These are phyloP conservation scores for Aspergillus bombycis DNA, from an alignment of 2,329 filamentous ascomycete genomes.

Conservation along the genomic window DNA sequence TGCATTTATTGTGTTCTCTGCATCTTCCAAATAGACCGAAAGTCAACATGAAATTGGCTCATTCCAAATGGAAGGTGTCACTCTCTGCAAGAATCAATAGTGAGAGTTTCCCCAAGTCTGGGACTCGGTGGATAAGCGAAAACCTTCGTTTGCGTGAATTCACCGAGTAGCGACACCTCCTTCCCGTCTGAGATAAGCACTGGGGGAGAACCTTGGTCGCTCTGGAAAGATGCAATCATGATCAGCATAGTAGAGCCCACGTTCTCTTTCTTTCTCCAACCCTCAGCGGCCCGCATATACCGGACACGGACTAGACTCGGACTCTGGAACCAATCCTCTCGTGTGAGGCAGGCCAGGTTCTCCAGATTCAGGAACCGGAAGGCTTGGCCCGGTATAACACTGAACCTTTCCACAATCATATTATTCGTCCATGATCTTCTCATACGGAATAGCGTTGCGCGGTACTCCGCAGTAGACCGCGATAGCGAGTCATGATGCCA, in stretches of 20 bases:
- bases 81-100: constrained; percentile 7
- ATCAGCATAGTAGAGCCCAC: neutral
- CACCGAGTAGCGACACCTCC: constrained; percentile 5
- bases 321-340: constrained; percentile 12
- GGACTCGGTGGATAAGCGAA: neutral
- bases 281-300: constrained; percentile 20
- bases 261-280: neutral
- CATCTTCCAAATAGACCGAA: neutral
- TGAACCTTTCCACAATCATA: neutral
- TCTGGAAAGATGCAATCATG: neutral
- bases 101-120: constrained; percentile 5
- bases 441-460: neutral
- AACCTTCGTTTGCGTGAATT: neutral
- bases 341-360: neutral
- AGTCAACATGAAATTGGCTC: constrained; percentile 6
- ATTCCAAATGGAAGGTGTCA: constrained; percentile 7
- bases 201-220: neutral
- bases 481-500: constrained; percentile 2
- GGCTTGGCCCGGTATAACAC: neutral
- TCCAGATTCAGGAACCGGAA: constrained; percentile 2
- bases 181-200: neutral
- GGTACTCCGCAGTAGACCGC: neutral
- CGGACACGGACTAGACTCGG: constrained; percentile 19
- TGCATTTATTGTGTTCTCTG: neutral
- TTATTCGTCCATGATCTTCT: neutral